Evolutionary conservation across 306 rosid genomes (phyloP).

Genomic region (Cucumis melo): DNA sequence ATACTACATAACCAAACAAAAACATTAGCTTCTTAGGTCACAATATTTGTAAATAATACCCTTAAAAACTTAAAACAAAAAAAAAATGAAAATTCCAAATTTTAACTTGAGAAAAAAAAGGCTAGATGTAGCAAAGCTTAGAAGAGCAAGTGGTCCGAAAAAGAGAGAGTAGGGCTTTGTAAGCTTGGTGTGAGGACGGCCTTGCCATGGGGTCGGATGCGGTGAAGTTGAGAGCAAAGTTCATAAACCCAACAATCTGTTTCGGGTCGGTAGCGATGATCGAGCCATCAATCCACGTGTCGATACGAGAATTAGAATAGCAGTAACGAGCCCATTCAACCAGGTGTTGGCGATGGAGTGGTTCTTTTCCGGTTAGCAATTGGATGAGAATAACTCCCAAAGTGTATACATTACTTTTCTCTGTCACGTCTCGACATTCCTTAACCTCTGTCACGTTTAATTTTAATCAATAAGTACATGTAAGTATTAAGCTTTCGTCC

Average conservation of each 20-base stretch:
- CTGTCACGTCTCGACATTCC: slow-evolving; percentile 25
- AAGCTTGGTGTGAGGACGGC: slow-evolving; percentile 49
- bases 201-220: slow-evolving; percentile 64
- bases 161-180: slow-evolving; percentile 35
- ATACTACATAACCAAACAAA: not conserved
- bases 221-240: slow-evolving; percentile 63
- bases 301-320: slow-evolving; percentile 58
- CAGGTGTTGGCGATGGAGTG: slow-evolving; percentile 20
- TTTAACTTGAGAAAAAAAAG: not conserved
- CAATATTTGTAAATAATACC: not conserved
- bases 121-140: not conserved
- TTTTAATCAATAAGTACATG: not conserved
- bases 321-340: slow-evolving; percentile 88
- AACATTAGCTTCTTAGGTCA: not conserved
- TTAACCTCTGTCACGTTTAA: slow-evolving; percentile 29
- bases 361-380: slow-evolving; percentile 63
- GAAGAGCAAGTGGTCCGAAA: slow-evolving; percentile 21
- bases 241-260: slow-evolving; percentile 62
- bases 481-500: not conserved
- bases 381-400: slow-evolving; percentile 61
- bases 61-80: not conserved
- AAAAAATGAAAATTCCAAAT: not conserved
- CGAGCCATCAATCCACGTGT: slow-evolving; percentile 53
- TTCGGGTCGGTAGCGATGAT: slow-evolving; percentile 25
- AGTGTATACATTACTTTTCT: slow-evolving; percentile 57